Evolutionary conservation across 1,139 yeast genomes (phyloP).

Genomic region (Yamadazyma aaseri): DNA sequence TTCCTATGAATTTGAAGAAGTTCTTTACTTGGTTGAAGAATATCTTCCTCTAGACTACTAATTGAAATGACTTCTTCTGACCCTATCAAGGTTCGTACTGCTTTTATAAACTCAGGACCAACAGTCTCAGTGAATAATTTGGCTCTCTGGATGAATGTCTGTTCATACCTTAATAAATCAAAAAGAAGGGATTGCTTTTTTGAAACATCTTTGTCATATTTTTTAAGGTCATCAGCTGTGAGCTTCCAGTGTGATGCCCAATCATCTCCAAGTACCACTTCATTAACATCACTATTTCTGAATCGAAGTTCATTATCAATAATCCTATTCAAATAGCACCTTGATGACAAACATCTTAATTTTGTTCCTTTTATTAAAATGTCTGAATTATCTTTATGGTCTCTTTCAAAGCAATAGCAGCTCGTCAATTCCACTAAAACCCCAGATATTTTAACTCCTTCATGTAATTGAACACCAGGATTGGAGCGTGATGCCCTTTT

Average conservation of each 20-base stretch:
- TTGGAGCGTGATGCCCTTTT: slow-evolving; percentile 15
- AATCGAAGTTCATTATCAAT: slow-evolving; percentile 37
- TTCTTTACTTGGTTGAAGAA: slow-evolving; percentile 62
- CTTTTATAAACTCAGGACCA: slow-evolving; percentile 46
- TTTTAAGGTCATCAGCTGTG: slow-evolving; percentile 54
- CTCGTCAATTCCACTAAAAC: slow-evolving; percentile 37
- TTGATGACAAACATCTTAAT: slow-evolving; percentile 37
- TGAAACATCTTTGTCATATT: slow-evolving; percentile 53
- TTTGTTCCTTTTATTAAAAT: slow-evolving; percentile 11
- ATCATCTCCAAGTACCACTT: slow-evolving; percentile 46
- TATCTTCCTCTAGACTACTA: slow-evolving; percentile 56
- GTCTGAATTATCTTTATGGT: slow-evolving; percentile 19
- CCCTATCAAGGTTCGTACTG: slow-evolving; percentile 46
- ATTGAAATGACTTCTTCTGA: slow-evolving; percentile 26
- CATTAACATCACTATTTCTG: slow-evolving; percentile 35
- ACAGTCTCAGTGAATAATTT: slow-evolving; percentile 56
- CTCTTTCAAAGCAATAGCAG: slow-evolving; percentile 36
- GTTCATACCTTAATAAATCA: slow-evolving; percentile 74
- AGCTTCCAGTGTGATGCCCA: slow-evolving; percentile 81
- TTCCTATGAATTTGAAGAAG: slow-evolving; percentile 59
- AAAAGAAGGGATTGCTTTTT: slow-evolving; percentile 75
- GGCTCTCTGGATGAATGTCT: slow-evolving; percentile 69
- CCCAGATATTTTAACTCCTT: slow-evolving; percentile 27
- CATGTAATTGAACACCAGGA: slow-evolving; percentile 25
- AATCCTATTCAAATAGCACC: slow-evolving; percentile 36